A percentile compares a stretch with the other conserved stretches of the same genome.
phyloP scores from a whole-genome alignment of 2,329 filamentous ascomycete species.

The Aureobasidium subglaciale region DNA sequence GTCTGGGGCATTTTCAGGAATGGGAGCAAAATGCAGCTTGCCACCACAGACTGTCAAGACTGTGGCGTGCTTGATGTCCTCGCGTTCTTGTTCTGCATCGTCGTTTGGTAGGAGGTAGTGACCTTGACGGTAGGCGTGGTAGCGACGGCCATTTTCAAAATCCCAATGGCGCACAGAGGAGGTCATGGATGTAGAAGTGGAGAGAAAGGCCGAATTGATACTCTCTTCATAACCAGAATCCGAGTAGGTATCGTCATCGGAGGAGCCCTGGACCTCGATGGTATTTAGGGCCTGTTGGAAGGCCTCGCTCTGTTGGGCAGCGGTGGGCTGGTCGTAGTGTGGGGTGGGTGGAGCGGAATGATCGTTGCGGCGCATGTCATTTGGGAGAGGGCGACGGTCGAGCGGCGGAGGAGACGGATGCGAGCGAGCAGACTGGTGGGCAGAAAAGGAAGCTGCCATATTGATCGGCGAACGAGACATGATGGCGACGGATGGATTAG shows the following conservation, averaged over 20 bases:
- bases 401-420: background rate
- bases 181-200: conserved; percentile 7
- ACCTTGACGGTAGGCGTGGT: conserved; percentile 25
- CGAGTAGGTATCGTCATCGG: conserved; percentile 3
- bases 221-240: conserved; percentile 13
- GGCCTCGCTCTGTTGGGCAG: conserved; percentile 9
- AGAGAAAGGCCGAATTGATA: background rate
- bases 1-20: conserved; percentile 15
- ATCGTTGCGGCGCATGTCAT: conserved; percentile 8
- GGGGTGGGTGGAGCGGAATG: background rate
- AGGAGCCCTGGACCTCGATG: conserved; percentile 12
- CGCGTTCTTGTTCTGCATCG: conserved; percentile 24
- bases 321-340: background rate
- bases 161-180: conserved; percentile 13
- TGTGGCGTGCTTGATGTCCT: conserved; percentile 24
- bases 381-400: background rate
- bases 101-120: conserved; percentile 25
- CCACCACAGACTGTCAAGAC: conserved; percentile 14
- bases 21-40: conserved; percentile 16
- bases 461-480: conserved; percentile 3
- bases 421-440: background rate
- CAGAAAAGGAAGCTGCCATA: background rate
- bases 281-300: conserved; percentile 12
- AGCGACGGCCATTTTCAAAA: conserved; percentile 22
- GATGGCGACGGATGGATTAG: background rate